Percentiles rank a stretch among this genome's conserved stretches.
Conservation (phyloP, 495 filamentous ascomycete genomes). For the Lepidopterella palustris region DNA sequence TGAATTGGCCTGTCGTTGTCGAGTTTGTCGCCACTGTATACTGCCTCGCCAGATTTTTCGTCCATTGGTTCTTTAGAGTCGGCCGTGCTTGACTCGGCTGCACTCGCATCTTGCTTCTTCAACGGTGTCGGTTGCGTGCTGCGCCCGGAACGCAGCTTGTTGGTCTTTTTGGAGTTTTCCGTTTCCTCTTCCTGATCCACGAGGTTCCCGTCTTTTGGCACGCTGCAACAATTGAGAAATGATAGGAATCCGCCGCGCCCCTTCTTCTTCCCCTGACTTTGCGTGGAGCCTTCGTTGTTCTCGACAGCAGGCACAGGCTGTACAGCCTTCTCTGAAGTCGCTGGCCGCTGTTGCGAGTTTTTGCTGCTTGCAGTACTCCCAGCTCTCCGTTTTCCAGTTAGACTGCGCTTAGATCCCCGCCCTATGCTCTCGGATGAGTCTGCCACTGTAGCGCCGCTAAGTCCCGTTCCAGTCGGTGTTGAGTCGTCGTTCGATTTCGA, state of each 20-base stretch:
- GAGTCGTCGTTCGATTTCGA: constrained; percentile 16
- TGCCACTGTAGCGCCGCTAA: constrained; percentile 58
- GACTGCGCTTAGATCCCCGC: constrained; percentile 61
- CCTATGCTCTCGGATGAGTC: constrained; percentile 56
- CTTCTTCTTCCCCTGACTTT: constrained; percentile 52
- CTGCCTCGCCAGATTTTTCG: constrained; percentile 43
- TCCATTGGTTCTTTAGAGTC: constrained; percentile 53
- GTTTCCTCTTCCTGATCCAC: constrained; percentile 54
- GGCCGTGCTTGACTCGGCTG: constrained; percentile 48
- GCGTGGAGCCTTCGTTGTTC: constrained; percentile 32
- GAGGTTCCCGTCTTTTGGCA: constrained; percentile 55
- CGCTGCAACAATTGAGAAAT: constrained; percentile 74
- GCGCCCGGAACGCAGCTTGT: constrained; percentile 47
- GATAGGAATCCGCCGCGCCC: constrained; percentile 57
- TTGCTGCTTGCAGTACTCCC: constrained; percentile 62
- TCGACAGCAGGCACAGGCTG: constrained; percentile 38
- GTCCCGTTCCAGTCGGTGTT: constrained; percentile 43
- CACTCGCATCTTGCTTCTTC: constrained; percentile 46
- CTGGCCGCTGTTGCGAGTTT: constrained; percentile 44
- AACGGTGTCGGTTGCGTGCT: constrained; percentile 48
- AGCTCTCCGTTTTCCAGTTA: constrained; percentile 59
- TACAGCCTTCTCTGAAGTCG: constrained; percentile 29
- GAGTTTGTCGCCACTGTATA: constrained; percentile 13
- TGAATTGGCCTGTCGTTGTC: constrained; percentile 20
- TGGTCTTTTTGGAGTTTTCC: constrained; percentile 62